Conservation (phyloP, 1,284 basidiomycete genomes). For the Rhodotorula glutinis region DNA sequence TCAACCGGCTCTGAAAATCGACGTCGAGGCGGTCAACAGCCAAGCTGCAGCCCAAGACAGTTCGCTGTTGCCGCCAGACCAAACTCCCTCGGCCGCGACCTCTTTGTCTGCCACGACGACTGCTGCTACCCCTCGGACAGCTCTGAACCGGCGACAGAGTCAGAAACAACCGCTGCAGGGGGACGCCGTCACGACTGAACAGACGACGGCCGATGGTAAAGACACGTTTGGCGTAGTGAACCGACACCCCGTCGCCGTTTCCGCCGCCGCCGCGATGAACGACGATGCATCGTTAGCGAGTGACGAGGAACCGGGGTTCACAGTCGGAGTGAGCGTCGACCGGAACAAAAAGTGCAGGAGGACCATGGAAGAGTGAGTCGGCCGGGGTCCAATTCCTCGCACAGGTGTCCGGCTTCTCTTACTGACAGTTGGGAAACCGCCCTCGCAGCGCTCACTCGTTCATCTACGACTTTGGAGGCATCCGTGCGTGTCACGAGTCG, state of each 20-base stretch:
- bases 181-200: constrained; percentile 24
- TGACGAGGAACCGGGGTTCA: constrained; percentile 17
- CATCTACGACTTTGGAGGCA: constrained; percentile 83
- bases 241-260: constrained; percentile 4
- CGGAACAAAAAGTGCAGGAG: constrained; percentile 75
- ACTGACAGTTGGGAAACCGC: too few relatives aligned
- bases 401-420: too few relatives aligned
- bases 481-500: constrained; percentile 52
- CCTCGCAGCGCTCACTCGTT: constrained; percentile 73
- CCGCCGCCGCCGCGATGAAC: too few relatives aligned
- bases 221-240: constrained; percentile 35
- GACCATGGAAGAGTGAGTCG: constrained; percentile 84
- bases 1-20: constrained; percentile 13
- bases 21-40: constrained; percentile 28
- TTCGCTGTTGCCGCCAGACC: too few relatives aligned
- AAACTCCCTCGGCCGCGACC: not conserved
- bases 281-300: too few relatives aligned
- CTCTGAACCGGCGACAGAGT: too few relatives aligned
- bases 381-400: too few relatives aligned
- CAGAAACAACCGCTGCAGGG: too few relatives aligned
- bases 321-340: constrained; percentile 82
- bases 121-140: too few relatives aligned
- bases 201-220: constrained; percentile 17
- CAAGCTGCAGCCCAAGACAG: not conserved
- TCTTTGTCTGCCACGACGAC: not conserved